A percentile compares a stretch with the other conserved stretches of the same genome.
phyloP scores from a whole-genome alignment of 2,329 filamentous ascomycete genomes.

The Colletotrichum euphorbiae region DNA sequence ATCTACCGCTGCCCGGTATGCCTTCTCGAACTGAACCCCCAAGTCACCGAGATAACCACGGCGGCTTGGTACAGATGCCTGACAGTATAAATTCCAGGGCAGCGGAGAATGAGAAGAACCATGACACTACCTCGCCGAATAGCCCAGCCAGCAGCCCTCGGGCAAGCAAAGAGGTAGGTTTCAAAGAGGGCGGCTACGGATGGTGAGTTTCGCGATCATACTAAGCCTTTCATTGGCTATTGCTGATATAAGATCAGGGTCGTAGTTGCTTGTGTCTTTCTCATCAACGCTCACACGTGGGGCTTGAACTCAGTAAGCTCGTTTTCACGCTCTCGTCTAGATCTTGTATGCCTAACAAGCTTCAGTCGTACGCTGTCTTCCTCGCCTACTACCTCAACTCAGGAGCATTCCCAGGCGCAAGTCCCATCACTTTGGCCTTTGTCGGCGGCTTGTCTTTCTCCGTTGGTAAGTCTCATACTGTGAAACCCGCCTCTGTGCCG shows the following conservation, averaged over 20 bases:
- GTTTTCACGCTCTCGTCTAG: neutral
- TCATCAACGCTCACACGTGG: conserved; percentile 80
- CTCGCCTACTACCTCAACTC: conserved; percentile 68
- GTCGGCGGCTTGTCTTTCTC: conserved; percentile 79
- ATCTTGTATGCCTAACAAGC: conserved; percentile 9
- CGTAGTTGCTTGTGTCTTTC: conserved; percentile 63
- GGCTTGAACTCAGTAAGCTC: conserved; percentile 72
- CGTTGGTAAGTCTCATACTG: conserved; percentile 49
- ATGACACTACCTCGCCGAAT: conserved; percentile 8
- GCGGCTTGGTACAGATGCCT: conserved; percentile 30
- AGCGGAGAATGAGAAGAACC: conserved; percentile 23
- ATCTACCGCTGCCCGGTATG: conserved; percentile 32
- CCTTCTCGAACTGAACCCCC: conserved; percentile 18
- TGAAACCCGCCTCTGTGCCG: neutral
- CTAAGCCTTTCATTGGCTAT: neutral
- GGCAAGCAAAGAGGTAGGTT: conserved; percentile 45
- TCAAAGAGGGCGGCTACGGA: conserved; percentile 69
- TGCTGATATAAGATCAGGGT: conserved; percentile 51
- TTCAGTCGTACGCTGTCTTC: conserved; percentile 67
- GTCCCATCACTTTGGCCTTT: conserved; percentile 78
- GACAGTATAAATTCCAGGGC: conserved; percentile 33
- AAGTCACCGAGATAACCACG: conserved; percentile 29
- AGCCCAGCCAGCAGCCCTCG: neutral
- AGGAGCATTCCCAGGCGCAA: conserved; percentile 71
- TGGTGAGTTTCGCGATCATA: conserved; percentile 55